Evolutionary conservation across 73 alveolate genomes (phyloP).

Genomic region (Stentor roeselii): DNA sequence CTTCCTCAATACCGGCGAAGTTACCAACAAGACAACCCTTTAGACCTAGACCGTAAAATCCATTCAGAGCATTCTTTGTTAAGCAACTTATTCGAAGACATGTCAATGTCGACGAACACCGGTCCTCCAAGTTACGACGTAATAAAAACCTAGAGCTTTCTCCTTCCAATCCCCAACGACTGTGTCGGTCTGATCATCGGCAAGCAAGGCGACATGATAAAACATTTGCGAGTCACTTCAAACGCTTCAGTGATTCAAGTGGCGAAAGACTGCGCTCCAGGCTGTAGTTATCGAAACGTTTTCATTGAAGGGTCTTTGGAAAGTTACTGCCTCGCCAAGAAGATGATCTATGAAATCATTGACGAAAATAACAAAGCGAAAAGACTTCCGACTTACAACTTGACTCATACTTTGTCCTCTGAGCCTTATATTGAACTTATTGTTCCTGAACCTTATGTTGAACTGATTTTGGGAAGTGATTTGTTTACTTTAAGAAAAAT

Average conservation of each 20-base stretch:
- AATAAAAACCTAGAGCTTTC: neutral
- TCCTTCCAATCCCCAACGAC: conserved; percentile 80
- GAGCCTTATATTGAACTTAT: conserved; percentile 18
- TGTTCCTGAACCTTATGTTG: conserved; percentile 19
- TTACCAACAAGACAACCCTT: neutral
- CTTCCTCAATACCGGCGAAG: neutral
- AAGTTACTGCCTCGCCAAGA: conserved; percentile 61
- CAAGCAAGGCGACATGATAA: conserved; percentile 80
- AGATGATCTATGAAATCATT: conserved; percentile 60
- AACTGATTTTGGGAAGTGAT: neutral
- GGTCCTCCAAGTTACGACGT: conserved; percentile 28
- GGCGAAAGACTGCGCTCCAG: conserved; percentile 76
- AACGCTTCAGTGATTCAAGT: conserved; percentile 71
- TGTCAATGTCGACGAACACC: conserved; percentile 20
- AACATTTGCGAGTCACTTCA: conserved; percentile 59
- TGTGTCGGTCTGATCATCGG: conserved; percentile 88
- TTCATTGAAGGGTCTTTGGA: conserved; percentile 71
- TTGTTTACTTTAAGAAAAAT: neutral
- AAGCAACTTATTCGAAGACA: conserved; percentile 21
- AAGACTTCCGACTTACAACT: conserved; percentile 19
- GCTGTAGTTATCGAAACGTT: conserved; percentile 57
- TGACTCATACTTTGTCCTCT: conserved; percentile 16
- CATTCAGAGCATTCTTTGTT: neutral
- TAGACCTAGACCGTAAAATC: conserved; percentile 1
- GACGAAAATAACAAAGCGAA: conserved; percentile 40